Evolutionary conservation across 805 yeast species (phyloP).

Genomic region (Trichomonascus vanleenenianus): DNA sequence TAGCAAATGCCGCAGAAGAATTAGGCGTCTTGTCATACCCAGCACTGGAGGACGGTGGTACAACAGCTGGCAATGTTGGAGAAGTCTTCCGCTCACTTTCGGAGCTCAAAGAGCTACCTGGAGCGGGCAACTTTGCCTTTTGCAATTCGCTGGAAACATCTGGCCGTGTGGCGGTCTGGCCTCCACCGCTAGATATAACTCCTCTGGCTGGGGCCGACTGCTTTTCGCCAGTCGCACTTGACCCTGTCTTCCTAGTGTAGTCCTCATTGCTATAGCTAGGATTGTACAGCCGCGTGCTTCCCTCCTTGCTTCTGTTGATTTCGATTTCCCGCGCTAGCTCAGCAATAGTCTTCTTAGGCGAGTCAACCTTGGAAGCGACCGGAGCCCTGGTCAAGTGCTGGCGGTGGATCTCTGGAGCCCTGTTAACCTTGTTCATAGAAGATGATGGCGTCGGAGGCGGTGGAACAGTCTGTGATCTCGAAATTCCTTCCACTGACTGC

Average conservation of each 20-base stretch:
- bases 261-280: neutral
- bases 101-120: too few relatives aligned
- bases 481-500: too few relatives aligned
- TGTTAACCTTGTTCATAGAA: neutral
- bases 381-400: neutral
- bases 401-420: neutral
- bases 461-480: too few relatives aligned
- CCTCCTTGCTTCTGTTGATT: constrained; percentile 11
- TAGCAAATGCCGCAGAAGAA: neutral
- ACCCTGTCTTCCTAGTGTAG: neutral
- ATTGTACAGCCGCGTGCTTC: neutral
- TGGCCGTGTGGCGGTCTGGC: too few relatives aligned
- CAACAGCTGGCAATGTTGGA: neutral
- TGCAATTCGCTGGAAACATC: neutral
- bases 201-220: neutral
- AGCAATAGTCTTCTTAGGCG: constrained; percentile 24
- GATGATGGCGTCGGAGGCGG: constrained; percentile 2
- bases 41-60: neutral
- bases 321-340: constrained; percentile 28
- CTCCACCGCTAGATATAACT: too few relatives aligned
- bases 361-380: neutral
- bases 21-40: neutral
- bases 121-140: too few relatives aligned
- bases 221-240: neutral
- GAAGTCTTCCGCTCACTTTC: neutral